These are phyloP conservation scores for Saccharomyces hybrid DNA, from an alignment of 1,139 yeast genomes.

Conservation along the genomic window DNA sequence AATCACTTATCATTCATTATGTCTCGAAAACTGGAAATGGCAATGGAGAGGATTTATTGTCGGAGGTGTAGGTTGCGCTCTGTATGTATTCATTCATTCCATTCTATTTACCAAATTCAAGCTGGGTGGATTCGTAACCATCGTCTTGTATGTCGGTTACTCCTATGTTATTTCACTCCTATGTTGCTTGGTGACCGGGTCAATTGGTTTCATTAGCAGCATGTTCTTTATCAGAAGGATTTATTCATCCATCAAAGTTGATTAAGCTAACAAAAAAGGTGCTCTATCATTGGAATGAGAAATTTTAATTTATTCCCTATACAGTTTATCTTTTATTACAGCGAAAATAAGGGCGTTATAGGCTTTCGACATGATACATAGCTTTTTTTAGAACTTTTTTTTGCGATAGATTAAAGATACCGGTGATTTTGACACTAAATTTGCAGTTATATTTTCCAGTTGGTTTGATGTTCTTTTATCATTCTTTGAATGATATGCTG, in stretches of 20 bases:
- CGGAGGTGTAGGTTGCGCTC: constrained; percentile 79
- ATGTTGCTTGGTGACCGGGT: constrained; percentile 77
- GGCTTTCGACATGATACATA: not conserved
- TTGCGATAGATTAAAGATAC: not conserved
- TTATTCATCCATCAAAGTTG: constrained; percentile 81
- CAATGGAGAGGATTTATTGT: constrained; percentile 89
- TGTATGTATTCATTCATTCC: constrained; percentile 81
- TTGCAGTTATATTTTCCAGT: not conserved
- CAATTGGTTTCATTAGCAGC: constrained; percentile 75
- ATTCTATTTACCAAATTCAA: constrained; percentile 61
- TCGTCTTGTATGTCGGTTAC: constrained; percentile 78
- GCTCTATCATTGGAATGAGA: not conserved
- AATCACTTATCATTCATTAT: constrained; percentile 75
- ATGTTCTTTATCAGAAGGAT: constrained; percentile 72
- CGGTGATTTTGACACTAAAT: not conserved
- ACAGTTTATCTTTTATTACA: constrained; percentile 3
- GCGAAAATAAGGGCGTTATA: constrained; percentile 2
- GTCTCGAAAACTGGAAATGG: constrained; percentile 93
- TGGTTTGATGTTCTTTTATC: too few species aligned
- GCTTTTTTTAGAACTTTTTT: not conserved
- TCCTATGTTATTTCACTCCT: constrained; percentile 62
- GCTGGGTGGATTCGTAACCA: constrained; percentile 68
- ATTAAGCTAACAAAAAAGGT: constrained; percentile 31
- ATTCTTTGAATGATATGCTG: too few species aligned
- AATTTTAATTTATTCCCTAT: not conserved